phyloP scores from a whole-genome alignment of 2,329 filamentous ascomycete genomes.

The Exophiala sp. region DNA sequence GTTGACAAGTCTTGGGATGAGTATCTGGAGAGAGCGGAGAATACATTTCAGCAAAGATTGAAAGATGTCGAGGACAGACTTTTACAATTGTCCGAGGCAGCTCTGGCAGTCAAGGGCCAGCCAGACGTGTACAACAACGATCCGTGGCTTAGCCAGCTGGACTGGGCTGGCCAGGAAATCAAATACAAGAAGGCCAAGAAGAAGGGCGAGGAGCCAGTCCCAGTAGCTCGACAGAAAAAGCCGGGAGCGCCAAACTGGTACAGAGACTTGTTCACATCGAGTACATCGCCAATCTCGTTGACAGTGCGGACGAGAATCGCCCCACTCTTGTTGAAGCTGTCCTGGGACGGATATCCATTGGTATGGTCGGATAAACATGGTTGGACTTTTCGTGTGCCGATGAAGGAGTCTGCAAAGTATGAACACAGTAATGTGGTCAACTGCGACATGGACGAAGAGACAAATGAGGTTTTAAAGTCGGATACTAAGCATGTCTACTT shows the following conservation, averaged over 20 bases:
- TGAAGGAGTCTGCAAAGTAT: slow-evolving; percentile 62
- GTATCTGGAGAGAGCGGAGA: slow-evolving; percentile 80
- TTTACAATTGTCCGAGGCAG: slow-evolving; percentile 69
- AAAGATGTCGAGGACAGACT: slow-evolving; percentile 75
- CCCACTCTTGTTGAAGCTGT: slow-evolving; percentile 74
- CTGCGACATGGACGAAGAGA: slow-evolving; percentile 75
- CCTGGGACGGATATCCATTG: slow-evolving; percentile 86
- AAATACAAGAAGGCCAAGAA: slow-evolving; percentile 89
- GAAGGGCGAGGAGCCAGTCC: slow-evolving; percentile 74
- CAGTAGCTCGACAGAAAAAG: slow-evolving; percentile 80
- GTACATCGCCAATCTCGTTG: slow-evolving; percentile 64
- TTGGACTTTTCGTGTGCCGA: slow-evolving; percentile 82
- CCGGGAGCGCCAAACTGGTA: slow-evolving; percentile 96
- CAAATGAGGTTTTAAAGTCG: slow-evolving; percentile 61
- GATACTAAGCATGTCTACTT: slow-evolving; percentile 70
- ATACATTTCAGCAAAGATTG: slow-evolving; percentile 73
- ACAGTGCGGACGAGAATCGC: slow-evolving; percentile 85
- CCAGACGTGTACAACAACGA: slow-evolving; percentile 69
- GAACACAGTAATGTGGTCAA: slow-evolving; percentile 66
- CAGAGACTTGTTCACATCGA: slow-evolving; percentile 78
- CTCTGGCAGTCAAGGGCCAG: slow-evolving; percentile 68
- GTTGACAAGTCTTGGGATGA: slow-evolving; percentile 83
- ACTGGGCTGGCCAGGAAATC: slow-evolving; percentile 92
- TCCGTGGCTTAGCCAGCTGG: slow-evolving; percentile 87
- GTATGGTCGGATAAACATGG: slow-evolving; percentile 91